phyloP scores from a whole-genome alignment of 208 protist genomes.

The Porcisia hertigi region DNA sequence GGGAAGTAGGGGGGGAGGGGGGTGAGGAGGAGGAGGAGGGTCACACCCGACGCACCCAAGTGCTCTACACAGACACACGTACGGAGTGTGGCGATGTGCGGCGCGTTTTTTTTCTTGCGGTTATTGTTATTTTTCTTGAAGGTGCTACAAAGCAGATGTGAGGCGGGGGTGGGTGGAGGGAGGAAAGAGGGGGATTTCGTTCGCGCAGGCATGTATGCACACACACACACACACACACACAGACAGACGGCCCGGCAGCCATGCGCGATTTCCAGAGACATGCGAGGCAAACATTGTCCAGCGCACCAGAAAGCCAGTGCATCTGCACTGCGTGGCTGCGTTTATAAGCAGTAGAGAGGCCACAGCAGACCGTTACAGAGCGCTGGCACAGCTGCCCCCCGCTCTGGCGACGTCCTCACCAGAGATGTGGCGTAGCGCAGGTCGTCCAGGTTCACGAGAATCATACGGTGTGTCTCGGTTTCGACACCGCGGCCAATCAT shows the following conservation, averaged over 20 bases:
- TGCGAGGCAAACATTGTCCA: background rate
- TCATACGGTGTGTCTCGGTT: background rate
- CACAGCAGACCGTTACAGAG: conserved; percentile 51
- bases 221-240: background rate
- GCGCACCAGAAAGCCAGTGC: background rate
- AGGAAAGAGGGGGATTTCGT: background rate
- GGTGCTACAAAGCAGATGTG: too few species aligned
- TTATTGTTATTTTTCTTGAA: too few species aligned
- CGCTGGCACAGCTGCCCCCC: conserved; percentile 18
- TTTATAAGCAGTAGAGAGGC: conserved; percentile 28
- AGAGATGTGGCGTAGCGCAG: conserved; percentile 45
- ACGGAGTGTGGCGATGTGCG: too few species aligned
- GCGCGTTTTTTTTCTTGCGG: too few species aligned
- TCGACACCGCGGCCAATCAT: conserved; percentile 1
- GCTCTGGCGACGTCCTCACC: conserved; percentile 32
- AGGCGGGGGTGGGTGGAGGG: too few species aligned
- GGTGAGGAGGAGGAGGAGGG: background rate
- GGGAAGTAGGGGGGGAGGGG: background rate
- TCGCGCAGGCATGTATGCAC: background rate
- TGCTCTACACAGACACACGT: too few species aligned
- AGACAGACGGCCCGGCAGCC: background rate
- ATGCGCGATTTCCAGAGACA: background rate
- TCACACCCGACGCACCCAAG: too few species aligned
- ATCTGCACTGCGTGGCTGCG: background rate
- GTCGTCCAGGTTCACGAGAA: conserved; percentile 52